Conservation (phyloP, 2,329 filamentous ascomycete species). For the Botryosphaeria dothidea region DNA sequence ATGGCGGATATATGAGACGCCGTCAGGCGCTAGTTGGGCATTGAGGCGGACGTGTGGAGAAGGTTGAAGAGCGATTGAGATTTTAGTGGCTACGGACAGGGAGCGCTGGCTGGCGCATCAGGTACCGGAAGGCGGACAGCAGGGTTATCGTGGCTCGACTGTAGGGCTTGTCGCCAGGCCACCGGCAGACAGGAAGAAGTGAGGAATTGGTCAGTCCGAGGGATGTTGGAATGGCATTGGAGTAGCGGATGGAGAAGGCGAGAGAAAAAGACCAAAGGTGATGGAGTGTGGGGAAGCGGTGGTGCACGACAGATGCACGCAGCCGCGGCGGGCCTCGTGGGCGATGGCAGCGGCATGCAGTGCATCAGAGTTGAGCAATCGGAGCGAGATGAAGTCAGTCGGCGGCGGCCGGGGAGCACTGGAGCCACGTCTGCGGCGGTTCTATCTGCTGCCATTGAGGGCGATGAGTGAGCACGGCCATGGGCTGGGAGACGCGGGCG, state of each 20-base stretch:
- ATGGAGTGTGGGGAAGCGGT: background rate
- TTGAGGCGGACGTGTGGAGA: background rate
- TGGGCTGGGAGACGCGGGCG: background rate
- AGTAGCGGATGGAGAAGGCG: background rate
- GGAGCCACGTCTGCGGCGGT: conserved; percentile 8
- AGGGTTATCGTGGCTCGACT: conserved; percentile 12
- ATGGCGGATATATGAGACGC: conserved; percentile 10
- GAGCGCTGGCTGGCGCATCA: background rate
- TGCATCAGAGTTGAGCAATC: background rate
- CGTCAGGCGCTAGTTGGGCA: background rate
- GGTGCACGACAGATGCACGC: conserved; percentile 1
- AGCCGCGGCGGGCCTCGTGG: background rate
- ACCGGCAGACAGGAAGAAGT: background rate
- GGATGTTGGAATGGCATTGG: background rate
- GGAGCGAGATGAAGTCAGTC: background rate
- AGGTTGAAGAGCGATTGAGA: background rate
- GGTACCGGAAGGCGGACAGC: background rate
- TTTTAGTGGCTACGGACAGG: background rate
- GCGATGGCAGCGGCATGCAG: background rate
- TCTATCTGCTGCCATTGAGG: conserved; percentile 16
- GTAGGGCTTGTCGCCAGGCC: background rate
- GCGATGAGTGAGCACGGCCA: conserved; percentile 1
- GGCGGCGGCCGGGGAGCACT: conserved; percentile 3
- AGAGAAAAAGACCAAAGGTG: too few species aligned
- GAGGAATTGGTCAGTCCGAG: background rate